Evolutionary conservation across 345 rosid genomes (phyloP), one percentile per base, ranked within the genome.

Genomic region (Boechera stricta): DNA sequence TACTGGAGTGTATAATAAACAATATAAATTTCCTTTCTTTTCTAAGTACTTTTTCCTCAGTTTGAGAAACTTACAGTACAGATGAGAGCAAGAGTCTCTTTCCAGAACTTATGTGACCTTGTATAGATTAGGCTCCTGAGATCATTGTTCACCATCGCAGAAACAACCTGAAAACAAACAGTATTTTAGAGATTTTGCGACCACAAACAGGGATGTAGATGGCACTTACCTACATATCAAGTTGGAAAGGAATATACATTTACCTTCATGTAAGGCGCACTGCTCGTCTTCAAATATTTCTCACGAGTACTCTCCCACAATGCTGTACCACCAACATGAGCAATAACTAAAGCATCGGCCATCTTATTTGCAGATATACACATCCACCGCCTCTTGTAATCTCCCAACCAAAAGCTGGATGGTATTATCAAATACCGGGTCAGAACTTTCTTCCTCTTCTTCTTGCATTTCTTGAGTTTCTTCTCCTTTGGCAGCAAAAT

Each of bases 331-430:
- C 98, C 99, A 74, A 91, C 91, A 81, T 93, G 96, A 67, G 99
- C 94, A 79, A 95, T 91, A 64, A 95, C 93, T 84, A 93, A 87
- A 79, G 99, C 99, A 88, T 95, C 98, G 68, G 98, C 94, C 78
- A 86, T 85, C 80, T 91, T 91, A 84, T 90, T 87, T 67, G 89
- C 91, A 57, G 97, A 78, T 52, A 93, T 64, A 82, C 99, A 95
- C 82, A 42, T 85, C 90, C 77, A 95, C 99, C 62, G 99, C 99
- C 48, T 89, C 77, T 87, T 93, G 82, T 91, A 93, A 80, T 95
- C 90, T 67, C 99, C 99, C 93, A 79, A 90, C 94, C 85, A 93
- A 90, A 73, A 79, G 84, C 83, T 91, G 98, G 83, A 95, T 86
- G 62, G 82, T 79, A 84, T 91, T 93, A 85, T 95, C 94, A 67